phyloP scores from a whole-genome alignment of 73 alveolate species.

The Tetrahymena malaccensis region DNA sequence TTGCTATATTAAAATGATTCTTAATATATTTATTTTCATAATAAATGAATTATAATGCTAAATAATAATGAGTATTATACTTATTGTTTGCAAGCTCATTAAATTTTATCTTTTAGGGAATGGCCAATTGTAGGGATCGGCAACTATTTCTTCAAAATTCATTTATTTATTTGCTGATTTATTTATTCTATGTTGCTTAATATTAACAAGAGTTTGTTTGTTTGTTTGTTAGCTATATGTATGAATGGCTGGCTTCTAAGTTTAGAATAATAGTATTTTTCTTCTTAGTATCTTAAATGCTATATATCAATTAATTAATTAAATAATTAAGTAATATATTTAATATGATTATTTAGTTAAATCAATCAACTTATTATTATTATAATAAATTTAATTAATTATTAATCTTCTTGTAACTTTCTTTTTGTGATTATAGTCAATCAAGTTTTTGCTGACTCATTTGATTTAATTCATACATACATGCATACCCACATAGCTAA shows the following conservation, averaged over 20 bases:
- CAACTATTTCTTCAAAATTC: not conserved
- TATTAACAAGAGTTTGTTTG: too few species aligned
- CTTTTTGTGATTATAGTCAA: not conserved
- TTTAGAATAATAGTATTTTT: not conserved
- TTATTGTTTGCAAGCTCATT: slow-evolving; percentile 51
- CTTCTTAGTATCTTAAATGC: not conserved
- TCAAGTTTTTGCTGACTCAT: not conserved
- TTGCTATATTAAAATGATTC: too few species aligned
- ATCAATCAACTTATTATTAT: not conserved
- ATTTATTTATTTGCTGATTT: not conserved
- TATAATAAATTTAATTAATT: too few species aligned
- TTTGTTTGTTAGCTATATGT: not conserved
- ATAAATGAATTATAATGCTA: not conserved
- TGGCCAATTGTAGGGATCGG: slow-evolving; percentile 59
- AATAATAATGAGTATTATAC: not conserved
- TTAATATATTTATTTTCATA: too few species aligned
- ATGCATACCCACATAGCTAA: not conserved
- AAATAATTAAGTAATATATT: not conserved
- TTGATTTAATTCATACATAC: not conserved
- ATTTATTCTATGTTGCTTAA: not conserved
- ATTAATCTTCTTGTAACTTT: not conserved
- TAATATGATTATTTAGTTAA: not conserved
- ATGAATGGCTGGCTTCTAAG: not conserved
- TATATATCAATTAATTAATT: too few species aligned
- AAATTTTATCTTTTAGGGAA: slow-evolving; percentile 54